These are phyloP conservation scores for Penicillium desertorum DNA, from an alignment of 495 filamentous ascomycete species.

Conservation along the genomic window DNA sequence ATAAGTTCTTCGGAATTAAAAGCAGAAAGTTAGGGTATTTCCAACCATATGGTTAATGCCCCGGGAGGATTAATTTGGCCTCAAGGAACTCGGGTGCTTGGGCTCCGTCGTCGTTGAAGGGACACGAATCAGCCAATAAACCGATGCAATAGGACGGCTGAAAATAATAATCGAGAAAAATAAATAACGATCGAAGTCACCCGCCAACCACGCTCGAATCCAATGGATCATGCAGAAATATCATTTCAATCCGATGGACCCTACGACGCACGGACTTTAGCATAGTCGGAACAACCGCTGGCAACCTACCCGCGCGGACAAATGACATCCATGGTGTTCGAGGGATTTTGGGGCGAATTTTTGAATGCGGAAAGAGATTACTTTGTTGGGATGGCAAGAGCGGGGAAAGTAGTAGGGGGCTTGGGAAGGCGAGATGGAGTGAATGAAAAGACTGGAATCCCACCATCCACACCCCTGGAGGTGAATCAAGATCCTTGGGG, in stretches of 20 bases:
- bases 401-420: background rate
- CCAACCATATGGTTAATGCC: background rate
- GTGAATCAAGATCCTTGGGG: background rate
- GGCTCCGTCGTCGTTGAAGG: too few relatives aligned
- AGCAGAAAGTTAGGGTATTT: background rate
- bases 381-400: background rate
- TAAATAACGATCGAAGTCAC: background rate
- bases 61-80: background rate
- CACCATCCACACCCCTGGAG: too few relatives aligned
- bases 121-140: background rate
- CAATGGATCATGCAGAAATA: background rate
- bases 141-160: background rate
- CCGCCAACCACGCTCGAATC: background rate
- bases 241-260: background rate
- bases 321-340: background rate
- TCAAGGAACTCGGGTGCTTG: background rate
- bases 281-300: too few relatives aligned
- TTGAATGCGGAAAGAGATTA: background rate
- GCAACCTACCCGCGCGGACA: background rate
- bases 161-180: background rate
- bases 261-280: background rate
- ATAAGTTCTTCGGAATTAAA: background rate
- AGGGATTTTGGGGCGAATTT: background rate
- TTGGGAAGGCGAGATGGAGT: background rate
- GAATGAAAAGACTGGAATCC: background rate